Conservation (phyloP, 139 green algal genomes). For the Closterium sp. region DNA sequence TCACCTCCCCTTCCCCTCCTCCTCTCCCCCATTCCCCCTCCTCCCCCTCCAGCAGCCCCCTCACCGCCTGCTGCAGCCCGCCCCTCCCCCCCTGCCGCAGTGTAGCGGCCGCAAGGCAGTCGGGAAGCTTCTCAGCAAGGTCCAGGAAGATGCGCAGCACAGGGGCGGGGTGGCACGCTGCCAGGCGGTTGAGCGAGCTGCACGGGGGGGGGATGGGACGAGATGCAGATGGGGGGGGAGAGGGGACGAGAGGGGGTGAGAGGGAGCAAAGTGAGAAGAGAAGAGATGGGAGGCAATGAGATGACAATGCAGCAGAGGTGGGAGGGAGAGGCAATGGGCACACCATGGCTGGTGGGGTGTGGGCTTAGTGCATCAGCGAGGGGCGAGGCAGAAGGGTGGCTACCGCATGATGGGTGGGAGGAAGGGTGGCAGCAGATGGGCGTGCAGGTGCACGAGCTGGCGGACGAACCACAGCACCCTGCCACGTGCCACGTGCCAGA, state of each 20-base stretch:
- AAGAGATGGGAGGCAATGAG: not conserved
- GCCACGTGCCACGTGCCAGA: too few relatives aligned
- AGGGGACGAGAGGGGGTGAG: not conserved
- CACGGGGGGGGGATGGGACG: not conserved
- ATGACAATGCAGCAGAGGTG: not conserved
- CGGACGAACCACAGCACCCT: not conserved
- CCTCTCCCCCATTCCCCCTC: not conserved
- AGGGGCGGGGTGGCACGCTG: not conserved
- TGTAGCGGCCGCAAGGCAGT: not conserved
- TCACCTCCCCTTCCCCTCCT: not conserved
- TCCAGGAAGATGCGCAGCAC: not conserved
- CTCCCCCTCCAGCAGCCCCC: not conserved
- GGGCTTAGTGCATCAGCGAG: not conserved
- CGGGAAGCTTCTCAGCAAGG: not conserved
- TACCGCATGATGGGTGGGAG: not conserved
- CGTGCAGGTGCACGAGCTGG: not conserved
- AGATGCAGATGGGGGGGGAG: not conserved
- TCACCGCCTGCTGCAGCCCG: not conserved
- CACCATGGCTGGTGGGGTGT: not conserved
- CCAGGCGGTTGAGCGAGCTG: not conserved
- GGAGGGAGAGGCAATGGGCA: too few relatives aligned
- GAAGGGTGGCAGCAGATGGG: not conserved
- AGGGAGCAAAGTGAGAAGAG: too few relatives aligned
- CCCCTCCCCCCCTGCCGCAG: not conserved
- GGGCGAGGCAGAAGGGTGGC: not conserved